Evolutionary conservation across 305 asterid species (phyloP).

Genomic region (Solanum hybrid): DNA sequence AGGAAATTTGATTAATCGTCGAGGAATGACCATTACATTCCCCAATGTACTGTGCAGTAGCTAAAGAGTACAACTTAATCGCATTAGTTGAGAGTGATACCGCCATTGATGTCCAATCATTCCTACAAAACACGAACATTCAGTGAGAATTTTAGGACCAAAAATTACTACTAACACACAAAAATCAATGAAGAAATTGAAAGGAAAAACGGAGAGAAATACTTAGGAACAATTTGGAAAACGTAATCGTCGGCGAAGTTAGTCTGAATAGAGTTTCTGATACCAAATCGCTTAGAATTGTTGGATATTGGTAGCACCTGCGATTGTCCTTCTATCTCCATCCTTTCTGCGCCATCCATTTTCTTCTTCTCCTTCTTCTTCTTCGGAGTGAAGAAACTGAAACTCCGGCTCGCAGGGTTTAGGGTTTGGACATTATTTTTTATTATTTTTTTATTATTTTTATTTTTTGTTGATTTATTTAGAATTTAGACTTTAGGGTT

Average conservation of each 20-base stretch:
- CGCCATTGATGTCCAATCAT: constrained; percentile 85
- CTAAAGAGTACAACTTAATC: constrained; percentile 77
- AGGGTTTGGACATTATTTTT: neutral
- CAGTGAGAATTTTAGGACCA: neutral
- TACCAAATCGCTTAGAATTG: constrained; percentile 45
- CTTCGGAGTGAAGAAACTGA: neutral
- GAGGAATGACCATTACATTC: constrained; percentile 72
- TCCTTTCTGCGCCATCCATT: constrained; percentile 37
- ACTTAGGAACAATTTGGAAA: constrained; percentile 75
- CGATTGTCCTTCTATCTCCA: constrained; percentile 50
- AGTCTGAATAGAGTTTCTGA: constrained; percentile 71
- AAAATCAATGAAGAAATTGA: neutral
- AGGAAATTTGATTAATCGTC: constrained; percentile 58
- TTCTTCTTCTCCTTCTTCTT: neutral
- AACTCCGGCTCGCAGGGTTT: neutral
- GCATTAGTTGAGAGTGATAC: constrained; percentile 80
- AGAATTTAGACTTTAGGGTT: neutral
- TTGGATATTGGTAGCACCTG: neutral
- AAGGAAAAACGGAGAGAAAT: neutral
- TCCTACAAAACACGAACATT: constrained; percentile 25
- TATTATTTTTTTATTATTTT: no score
- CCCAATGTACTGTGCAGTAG: constrained; percentile 75
- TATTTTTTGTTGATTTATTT: neutral
- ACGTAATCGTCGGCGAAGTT: constrained; percentile 89
- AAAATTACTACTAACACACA: neutral